Conservation (phyloP, 345 rosid genomes). For the Erodium maritimum region DNA sequence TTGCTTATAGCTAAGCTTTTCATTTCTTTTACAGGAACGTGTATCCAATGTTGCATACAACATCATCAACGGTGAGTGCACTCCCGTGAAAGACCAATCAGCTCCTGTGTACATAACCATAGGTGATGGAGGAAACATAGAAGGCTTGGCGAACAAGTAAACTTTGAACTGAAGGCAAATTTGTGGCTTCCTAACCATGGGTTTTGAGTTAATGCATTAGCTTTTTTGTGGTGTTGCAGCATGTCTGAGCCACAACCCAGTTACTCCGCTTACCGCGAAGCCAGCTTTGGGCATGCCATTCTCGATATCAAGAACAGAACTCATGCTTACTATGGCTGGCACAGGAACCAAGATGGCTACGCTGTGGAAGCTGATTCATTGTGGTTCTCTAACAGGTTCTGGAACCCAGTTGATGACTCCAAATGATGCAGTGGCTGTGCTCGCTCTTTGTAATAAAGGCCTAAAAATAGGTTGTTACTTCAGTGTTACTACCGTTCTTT, state of each 20-base stretch:
- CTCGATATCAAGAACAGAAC: conserved; percentile 73
- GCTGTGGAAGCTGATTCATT: conserved; percentile 66
- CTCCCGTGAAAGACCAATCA: conserved; percentile 45
- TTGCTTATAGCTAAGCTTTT: too few species aligned
- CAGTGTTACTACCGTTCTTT: too few species aligned
- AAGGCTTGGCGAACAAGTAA: conserved; percentile 75
- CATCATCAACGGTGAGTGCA: conserved; percentile 42
- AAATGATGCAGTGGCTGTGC: too few species aligned
- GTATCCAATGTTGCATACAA: conserved; percentile 73
- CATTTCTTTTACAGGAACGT: too few species aligned
- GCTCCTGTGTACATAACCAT: conserved; percentile 78
- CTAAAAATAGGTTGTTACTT: too few species aligned
- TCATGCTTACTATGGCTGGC: conserved; percentile 75
- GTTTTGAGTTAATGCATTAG: too few species aligned
- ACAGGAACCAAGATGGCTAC: conserved; percentile 72
- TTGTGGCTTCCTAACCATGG: too few species aligned
- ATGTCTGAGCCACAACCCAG: conserved; percentile 83
- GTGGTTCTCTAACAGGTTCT: conserved; percentile 74
- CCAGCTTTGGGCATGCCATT: conserved; percentile 85
- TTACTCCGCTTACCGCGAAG: conserved; percentile 84
- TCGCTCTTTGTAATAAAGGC: too few species aligned
- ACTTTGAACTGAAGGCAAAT: background rate
- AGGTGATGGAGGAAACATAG: conserved; percentile 85
- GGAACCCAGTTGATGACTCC: conserved; percentile 56
- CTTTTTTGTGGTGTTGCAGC: conserved; percentile 26